Evolutionary conservation across 306 rosid species (phyloP).

Genomic region (Cucurbita argyrosperma): DNA sequence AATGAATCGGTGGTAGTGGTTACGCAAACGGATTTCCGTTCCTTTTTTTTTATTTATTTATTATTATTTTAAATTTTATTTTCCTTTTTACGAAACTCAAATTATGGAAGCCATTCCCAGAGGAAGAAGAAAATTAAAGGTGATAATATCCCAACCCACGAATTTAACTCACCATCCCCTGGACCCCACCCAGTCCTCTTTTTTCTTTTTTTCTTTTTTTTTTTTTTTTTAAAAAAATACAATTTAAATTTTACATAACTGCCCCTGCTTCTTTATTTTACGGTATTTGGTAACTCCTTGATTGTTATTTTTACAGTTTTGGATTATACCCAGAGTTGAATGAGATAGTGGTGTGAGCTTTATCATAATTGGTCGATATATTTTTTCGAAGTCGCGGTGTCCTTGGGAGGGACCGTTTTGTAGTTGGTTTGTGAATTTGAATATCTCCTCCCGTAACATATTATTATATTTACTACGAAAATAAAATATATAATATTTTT

Average conservation of each 20-base stretch:
- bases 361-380: too few species aligned
- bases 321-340: neutral
- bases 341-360: neutral
- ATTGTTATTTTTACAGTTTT: neutral
- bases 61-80: neutral
- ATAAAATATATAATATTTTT: too few species aligned
- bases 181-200: neutral
- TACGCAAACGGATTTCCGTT: constrained; percentile 30
- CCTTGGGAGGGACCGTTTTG: too few species aligned
- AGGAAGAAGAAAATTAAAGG: neutral
- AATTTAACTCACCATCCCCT: neutral
- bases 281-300: neutral
- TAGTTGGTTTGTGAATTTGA: too few species aligned
- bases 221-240: neutral
- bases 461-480: too few species aligned
- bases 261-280: neutral
- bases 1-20: constrained; percentile 32
- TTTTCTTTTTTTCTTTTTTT: neutral
- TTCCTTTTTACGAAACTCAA: neutral
- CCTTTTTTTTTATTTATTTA: neutral
- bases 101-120: neutral
- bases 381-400: too few species aligned
- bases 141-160: neutral
- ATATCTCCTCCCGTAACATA: too few species aligned
- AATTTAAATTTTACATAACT: neutral